These are phyloP conservation scores for Moesziomyces aphidis DNA, from an alignment of 1,284 basidiomycete species.

Conservation along the genomic window DNA sequence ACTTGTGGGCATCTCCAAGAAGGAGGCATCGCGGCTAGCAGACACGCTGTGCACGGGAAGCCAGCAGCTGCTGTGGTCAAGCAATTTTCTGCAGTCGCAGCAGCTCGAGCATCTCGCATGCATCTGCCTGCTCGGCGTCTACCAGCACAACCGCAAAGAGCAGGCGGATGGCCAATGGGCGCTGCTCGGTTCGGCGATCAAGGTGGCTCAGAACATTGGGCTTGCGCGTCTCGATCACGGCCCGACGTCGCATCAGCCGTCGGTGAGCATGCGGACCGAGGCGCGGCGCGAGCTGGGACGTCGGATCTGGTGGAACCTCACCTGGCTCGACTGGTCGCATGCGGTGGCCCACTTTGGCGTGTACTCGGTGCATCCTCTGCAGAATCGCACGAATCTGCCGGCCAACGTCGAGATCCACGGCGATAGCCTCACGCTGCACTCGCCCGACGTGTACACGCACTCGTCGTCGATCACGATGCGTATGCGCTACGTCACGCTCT, in stretches of 20 bases:
- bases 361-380: slow-evolving; percentile 59
- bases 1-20: slow-evolving; percentile 41
- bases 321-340: slow-evolving; percentile 62
- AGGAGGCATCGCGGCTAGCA: slow-evolving; percentile 43
- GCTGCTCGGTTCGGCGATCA: slow-evolving; percentile 61
- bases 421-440: slow-evolving; percentile 40
- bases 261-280: slow-evolving; percentile 38
- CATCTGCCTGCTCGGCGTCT: slow-evolving; percentile 62
- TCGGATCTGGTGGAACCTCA: slow-evolving; percentile 64
- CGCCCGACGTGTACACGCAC: slow-evolving; percentile 47
- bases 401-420: slow-evolving; percentile 58
- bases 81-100: slow-evolving; percentile 59
- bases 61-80: slow-evolving; percentile 58
- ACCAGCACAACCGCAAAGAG: slow-evolving; percentile 62
- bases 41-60: slow-evolving; percentile 56
- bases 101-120: slow-evolving; percentile 62
- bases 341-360: slow-evolving; percentile 58
- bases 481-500: slow-evolving; percentile 45
- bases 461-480: slow-evolving; percentile 44
- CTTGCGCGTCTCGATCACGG: slow-evolving; percentile 41
- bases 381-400: slow-evolving; percentile 57
- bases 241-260: slow-evolving; percentile 12
- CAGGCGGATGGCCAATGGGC: slow-evolving; percentile 62
- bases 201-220: slow-evolving; percentile 48
- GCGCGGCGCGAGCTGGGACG: slow-evolving; percentile 57